Conservation (phyloP, 2,329 filamentous ascomycete genomes). For the Cercospora sesami region DNA sequence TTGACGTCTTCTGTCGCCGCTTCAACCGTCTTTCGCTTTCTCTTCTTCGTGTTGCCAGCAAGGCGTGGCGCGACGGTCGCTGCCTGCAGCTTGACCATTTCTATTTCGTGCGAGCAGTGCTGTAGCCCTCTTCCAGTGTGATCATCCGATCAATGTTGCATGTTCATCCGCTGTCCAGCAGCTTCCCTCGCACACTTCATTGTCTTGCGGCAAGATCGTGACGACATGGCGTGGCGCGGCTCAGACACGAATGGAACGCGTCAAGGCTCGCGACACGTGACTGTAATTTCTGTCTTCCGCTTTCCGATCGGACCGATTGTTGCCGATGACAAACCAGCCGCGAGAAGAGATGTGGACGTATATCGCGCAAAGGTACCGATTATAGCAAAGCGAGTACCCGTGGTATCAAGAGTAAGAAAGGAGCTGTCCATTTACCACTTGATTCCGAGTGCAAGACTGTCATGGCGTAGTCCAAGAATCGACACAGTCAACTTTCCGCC, state of each 20-base stretch:
- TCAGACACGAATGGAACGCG: constrained; percentile 2
- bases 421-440: background rate
- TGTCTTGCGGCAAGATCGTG: background rate
- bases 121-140: background rate
- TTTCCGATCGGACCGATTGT: constrained; percentile 6
- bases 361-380: background rate
- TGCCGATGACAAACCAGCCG: background rate
- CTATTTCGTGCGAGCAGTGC: background rate
- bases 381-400: background rate
- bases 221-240: constrained; percentile 3
- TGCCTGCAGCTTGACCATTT: constrained; percentile 51
- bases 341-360: background rate
- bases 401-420: background rate
- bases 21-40: constrained; percentile 19
- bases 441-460: constrained; percentile 18
- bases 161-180: constrained; percentile 6
- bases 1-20: constrained; percentile 12
- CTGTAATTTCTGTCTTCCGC: background rate
- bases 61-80: constrained; percentile 40
- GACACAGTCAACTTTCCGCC: constrained; percentile 3
- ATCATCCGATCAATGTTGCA: background rate
- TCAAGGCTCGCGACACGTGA: background rate
- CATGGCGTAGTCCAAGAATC: constrained; percentile 15
- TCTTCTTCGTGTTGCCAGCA: constrained; percentile 21
- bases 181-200: background rate